Evolutionary conservation across 2,329 filamentous ascomycete genomes (phyloP), one percentile per base, ranked within the genome.

Genomic region (Gyromitra esculenta): DNA sequence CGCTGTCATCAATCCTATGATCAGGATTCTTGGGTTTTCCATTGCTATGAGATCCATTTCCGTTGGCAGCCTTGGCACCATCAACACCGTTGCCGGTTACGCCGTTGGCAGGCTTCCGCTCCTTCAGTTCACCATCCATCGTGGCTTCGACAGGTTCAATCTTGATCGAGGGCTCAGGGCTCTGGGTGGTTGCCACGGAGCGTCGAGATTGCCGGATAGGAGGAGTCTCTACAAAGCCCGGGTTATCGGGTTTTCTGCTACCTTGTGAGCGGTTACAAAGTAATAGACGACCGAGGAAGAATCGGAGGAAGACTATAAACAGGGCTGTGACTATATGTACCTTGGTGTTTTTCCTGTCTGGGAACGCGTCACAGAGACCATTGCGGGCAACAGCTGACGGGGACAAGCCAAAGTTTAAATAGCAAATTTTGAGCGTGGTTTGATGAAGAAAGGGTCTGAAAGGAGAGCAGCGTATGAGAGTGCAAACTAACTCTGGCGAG

Each of bases 1-100:
- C 89, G 1, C 88, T 90, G 81, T 87, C 85, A 84, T 91, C 90
- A 73, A 91, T 80, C 83, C 87, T 90, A 81, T 87, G 88, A 80
- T 91, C 89, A 80, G 86, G 85, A 59, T 88, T 86, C 79, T 82
- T 85, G 88, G 57, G 68, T n/a, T 77, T 78, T 4, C 71, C 76
- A 56, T 65, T 69, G 45, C 31, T 35, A 41, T 52, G 31, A 18
- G 54, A 62, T 13, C 70, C n/a, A 43, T 57, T 54, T 15, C 72
- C 74, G 31, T 45, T 77, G 52, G 31, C 37, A 25, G 35, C 57
- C 39, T 75, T 77, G 35, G 71, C 52, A 68, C 48, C 56, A 54
- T 71, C 73, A 43, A 54, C 18, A 35, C 72, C 54, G 56, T 75
- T 70, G 13, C 41, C 45, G 41, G 50, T 62, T 37, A 45, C 59